Base-by-base conservation (phyloP, 1,284 basidiomycete species). In the Termitomyces sp. region DNA sequence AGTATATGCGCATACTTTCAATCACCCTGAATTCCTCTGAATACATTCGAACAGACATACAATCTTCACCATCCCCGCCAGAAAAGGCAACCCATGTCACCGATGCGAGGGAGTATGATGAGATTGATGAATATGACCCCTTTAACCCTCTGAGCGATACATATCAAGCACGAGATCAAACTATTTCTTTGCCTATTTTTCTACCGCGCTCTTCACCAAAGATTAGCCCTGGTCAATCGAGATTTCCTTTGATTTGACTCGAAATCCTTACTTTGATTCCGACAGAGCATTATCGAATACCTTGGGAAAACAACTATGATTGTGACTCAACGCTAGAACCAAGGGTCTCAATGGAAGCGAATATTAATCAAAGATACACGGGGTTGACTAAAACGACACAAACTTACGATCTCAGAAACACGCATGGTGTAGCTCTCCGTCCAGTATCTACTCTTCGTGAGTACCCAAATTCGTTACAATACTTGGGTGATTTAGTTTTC, bases 391-490 rank as follows among this genome's bases (percentile, higher is more conserved):
- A 9, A 16, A 31, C 26, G 19, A 7, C 19, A 13, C 47, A 18
- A 34, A 41, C 19, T 16, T 41, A 1, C 7, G 63, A 68, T 35
- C 66, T 72, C 19, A 71, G 69, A 37, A 77, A 76, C 58, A 62
- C 65, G 5, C 68, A 72, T 58, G 75, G 76, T 5, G 75, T 81
- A 54, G 71, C 69, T n/a, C 66, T 90, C n/a, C 78, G 78, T 11
- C 83, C 86, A 14, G 80, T 88, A 7, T 86, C 86, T 1, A 77
- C 83, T 35, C 75, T 92, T 50, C 83, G 88, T 91, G 57, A 59
- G 84, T 70, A 30, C 42, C 31, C 18, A 40, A 35, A 34, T 30
- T 30, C 51, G 19, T 50, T 47, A 7, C 53, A 13, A 13, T 28
- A n/a, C 28, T 8, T 16, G 6, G n/a, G 6, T 37, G 26, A n/a